Conservation (phyloP, 768 basidiomycete species). For the Kwoniella pini region DNA sequence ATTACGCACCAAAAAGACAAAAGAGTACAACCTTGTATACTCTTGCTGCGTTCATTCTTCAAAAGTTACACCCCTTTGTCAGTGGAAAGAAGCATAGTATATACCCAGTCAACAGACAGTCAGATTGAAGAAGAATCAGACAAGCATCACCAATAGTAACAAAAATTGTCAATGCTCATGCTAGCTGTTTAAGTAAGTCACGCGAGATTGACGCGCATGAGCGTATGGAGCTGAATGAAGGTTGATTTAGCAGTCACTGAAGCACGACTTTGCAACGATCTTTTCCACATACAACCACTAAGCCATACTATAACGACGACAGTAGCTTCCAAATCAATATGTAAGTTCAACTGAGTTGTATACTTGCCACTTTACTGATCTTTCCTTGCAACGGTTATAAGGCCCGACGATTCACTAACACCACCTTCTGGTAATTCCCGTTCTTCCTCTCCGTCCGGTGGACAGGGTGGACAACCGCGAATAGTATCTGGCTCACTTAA, state of each 20-base stretch:
- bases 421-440: conserved; percentile 30
- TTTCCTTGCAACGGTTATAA: neutral
- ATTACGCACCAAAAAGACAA: neutral
- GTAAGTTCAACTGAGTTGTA: neutral
- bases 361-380: neutral
- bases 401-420: conserved; percentile 20
- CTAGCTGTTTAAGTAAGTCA: conserved; percentile 3
- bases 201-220: neutral
- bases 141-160: too few species aligned
- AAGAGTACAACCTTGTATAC: too few species aligned
- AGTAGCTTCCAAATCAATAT: neutral
- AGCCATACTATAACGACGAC: too few species aligned
- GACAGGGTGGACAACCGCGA: conserved; percentile 17
- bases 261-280: neutral
- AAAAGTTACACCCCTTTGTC: too few species aligned
- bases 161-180: too few species aligned
- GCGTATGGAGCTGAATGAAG: conserved; percentile 4
- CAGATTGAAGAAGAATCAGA: too few species aligned
- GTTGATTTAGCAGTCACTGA: neutral
- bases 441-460: conserved; percentile 17
- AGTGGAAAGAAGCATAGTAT: too few species aligned
- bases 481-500: conserved; percentile 48
- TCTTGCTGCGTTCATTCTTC: too few species aligned
- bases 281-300: neutral
- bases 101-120: too few species aligned